Evolutionary conservation across 305 asterid species (phyloP), one percentile per base, ranked within the genome.

Genomic region (Ilex paraguariensis): DNA sequence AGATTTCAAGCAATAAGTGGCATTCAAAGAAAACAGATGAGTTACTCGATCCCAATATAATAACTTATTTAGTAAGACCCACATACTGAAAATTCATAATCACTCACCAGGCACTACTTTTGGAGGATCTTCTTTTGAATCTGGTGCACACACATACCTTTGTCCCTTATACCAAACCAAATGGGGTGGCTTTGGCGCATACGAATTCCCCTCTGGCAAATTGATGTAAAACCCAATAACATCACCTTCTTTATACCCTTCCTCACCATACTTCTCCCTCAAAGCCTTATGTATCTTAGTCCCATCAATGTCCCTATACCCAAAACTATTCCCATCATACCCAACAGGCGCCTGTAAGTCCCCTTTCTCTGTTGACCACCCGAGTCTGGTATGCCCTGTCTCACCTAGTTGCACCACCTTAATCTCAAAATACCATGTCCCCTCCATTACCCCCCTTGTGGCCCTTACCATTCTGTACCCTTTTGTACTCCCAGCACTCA

Each of bases 331-430:
- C 63, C 79, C 93, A 75, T 93, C 99, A 66, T 86, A 93, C 45
- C 99, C 99, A 16, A 87, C 97, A 0, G 99, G 99, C 4, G 97
- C 99, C 76, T 93, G 99, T 76, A 93, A 79, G 75, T 90, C 99
- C 64, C 92, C 99, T 73, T 87, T 90, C 62, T 90, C 99, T 1
- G 94, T 90, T 0, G 96, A 79, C 99, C 99, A 93, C 8, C 99
- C 99, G 50, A 93, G 65, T 80, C 97, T 75, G 15, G 95, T 83
- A 67, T 93, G 99, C 51, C 99, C 99, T 0, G 96, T 81, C 66
- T 86, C 97, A 46, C 99, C 99, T 75, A 93, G 78, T 65, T 81
- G 81, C 72, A 82, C 81, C 36, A 93, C 82, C 70, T 79, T 90
- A 67, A 93, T 84, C 89, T 93, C 99, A 48, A 81, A 93, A 75